These are phyloP conservation scores for Botrytis elliptica DNA, from an alignment of 2,329 filamentous ascomycete species.

Conservation along the genomic window DNA sequence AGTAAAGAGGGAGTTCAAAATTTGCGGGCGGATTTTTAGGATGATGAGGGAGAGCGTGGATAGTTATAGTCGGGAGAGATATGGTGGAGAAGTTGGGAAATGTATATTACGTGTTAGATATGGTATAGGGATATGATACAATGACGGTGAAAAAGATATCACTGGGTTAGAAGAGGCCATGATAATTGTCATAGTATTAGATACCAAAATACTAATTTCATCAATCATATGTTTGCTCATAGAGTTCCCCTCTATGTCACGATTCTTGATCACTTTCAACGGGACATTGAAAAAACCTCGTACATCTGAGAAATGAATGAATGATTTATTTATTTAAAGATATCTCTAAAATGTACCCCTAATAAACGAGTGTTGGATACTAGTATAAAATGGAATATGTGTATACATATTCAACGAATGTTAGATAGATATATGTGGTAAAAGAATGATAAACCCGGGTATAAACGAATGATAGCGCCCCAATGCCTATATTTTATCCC, in stretches of 20 bases:
- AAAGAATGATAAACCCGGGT: neutral
- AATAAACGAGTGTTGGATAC: neutral
- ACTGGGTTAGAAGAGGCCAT: neutral
- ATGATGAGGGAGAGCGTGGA: neutral
- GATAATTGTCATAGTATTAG: neutral
- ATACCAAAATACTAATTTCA: neutral
- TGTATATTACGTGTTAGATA: neutral
- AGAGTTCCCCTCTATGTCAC: rapidly evolving
- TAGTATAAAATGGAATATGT: neutral
- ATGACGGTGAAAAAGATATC: neutral
- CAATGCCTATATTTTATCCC: neutral
- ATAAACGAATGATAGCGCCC: neutral
- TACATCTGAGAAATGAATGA: neutral
- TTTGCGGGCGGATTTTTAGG: too few relatives aligned
- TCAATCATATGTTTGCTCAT: neutral
- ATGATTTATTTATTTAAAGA: neutral
- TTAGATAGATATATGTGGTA: neutral
- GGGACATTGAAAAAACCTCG: neutral
- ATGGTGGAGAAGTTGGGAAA: too few relatives aligned
- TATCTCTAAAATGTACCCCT: neutral
- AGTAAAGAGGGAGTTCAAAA: too few relatives aligned
- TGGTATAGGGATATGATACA: neutral
- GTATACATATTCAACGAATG: neutral
- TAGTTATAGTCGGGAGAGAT: neutral
- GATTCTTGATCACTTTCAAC: neutral